Evolutionary conservation across 208 protist species (phyloP).

Genomic region (Acanthamoeba healyi): DNA sequence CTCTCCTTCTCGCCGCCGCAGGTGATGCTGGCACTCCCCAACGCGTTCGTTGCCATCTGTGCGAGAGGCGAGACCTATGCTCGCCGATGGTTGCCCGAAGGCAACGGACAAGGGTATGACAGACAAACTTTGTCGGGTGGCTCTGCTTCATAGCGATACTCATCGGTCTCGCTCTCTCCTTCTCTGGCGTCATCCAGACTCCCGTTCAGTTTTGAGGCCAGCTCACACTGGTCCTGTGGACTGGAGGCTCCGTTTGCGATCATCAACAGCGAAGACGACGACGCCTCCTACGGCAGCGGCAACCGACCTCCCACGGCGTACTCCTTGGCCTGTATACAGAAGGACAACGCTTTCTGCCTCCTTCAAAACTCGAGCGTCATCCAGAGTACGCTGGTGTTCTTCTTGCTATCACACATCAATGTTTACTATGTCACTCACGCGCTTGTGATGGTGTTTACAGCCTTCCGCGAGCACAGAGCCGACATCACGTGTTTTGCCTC

Average conservation of each 20-base stretch:
- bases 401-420: background rate
- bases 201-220: slow-evolving; percentile 6
- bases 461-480: slow-evolving; percentile 2
- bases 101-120: slow-evolving; percentile 29
- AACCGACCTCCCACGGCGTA: slow-evolving; percentile 13
- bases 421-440: no score
- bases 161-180: no score
- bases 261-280: slow-evolving; percentile 13
- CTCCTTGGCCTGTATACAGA: background rate
- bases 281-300: background rate
- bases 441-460: background rate
- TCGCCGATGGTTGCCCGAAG: background rate
- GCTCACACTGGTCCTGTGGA: background rate
- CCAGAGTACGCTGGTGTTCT: background rate
- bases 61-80: slow-evolving; percentile 16
- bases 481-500: slow-evolving; percentile 49
- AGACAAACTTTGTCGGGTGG: no score
- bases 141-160: no score
- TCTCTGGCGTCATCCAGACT: no score
- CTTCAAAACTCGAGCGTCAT: slow-evolving; percentile 38
- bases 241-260: slow-evolving; percentile 29
- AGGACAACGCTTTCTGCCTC: slow-evolving; percentile 51
- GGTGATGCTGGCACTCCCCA: background rate
- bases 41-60: slow-evolving; percentile 10
- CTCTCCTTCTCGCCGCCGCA: slow-evolving; percentile 7